Base-by-base conservation (phyloP, 2,329 filamentous ascomycete species). In the Cladorrhinum sp. region DNA sequence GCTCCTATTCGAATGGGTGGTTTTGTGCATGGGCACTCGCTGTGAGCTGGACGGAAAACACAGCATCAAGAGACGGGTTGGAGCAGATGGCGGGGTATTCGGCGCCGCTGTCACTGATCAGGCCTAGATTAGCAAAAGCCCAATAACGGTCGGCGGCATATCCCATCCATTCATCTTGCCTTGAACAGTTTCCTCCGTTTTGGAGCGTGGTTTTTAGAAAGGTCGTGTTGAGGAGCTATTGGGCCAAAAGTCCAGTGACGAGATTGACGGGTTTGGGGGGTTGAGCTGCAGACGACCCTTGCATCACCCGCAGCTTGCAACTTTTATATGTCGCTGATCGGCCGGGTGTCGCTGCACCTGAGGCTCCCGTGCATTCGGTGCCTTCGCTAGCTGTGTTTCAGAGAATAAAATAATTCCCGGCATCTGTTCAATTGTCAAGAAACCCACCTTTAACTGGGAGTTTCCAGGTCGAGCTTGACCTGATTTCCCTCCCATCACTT, bases 251-350 rank as follows among this genome's bases (percentile, higher is more conserved):
- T 36, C 33, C 7, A 36, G 33, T 36, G 33, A 36, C 33, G 33
- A 36, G 42, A 46, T 2, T 46, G 42, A 36, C 42, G 18, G n/a
- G 7, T 21, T 46, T 46, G 4, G 42, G 33, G 33, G 33, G 33
- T 30, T 16, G 24, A 57, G 39, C 20, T 30, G 54, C 54, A 49
- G 23, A 36, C 12, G 33, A 28, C 54, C 54, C 54, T 57, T 57
- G 54, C 54, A 57, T 57, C 39, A 57, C 54, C 54, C 42, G 39
- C 23, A 49, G 36, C 36, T 14, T 42, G 53, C 30, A 55, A 16
- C 21, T 51, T 57, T 30, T 55, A n/a, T 26, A 26, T 54, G 52
- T 30, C 28, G 36, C 33, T 26, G 54, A 49, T 57, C 54, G 39
- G 39, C 54, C 54, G 54, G 54, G 26, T 30, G 53, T 46, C 39